phyloP scores from a whole-genome alignment of 2,329 filamentous ascomycete species.

The Exophiala bonariae region DNA sequence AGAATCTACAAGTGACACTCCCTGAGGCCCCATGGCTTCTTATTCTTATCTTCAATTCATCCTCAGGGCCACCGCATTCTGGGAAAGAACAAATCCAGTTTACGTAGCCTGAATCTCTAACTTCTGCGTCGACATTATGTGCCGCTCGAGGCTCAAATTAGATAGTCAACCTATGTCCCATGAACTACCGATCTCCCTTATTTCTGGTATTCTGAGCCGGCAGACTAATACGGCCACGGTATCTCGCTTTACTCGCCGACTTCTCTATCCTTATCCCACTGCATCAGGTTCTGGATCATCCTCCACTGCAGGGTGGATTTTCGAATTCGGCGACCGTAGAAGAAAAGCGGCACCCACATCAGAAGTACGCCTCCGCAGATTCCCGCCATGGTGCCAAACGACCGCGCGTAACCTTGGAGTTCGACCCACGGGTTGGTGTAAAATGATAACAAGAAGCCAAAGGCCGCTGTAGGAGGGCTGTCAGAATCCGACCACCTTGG shows the following conservation, averaged over 20 bases:
- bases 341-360: conserved; percentile 52
- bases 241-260: conserved; percentile 58
- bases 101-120: too few species aligned
- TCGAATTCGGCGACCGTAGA: conserved; percentile 54
- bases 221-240: too few species aligned
- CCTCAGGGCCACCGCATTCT: too few species aligned
- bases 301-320: conserved; percentile 51
- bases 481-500: background rate
- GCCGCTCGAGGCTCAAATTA: too few species aligned
- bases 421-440: conserved; percentile 62
- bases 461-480: conserved; percentile 42
- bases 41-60: too few species aligned
- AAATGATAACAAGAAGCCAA: conserved; percentile 61
- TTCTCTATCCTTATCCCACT: conserved; percentile 56
- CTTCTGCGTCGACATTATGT: too few species aligned
- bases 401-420: conserved; percentile 49
- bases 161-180: too few species aligned
- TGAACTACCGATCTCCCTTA: too few species aligned
- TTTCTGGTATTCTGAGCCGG: too few species aligned
- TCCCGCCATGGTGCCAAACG: conserved; percentile 60
- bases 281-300: conserved; percentile 40
- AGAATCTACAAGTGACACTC: too few species aligned
- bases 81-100: too few species aligned
- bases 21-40: too few species aligned
- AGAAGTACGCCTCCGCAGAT: conserved; percentile 51